A percentile compares a stretch with the other conserved stretches of the same genome.
These are phyloP conservation scores for Conticribra weissflogii DNA, from an alignment of 108 stramenopile genomes.

Conservation along the genomic window DNA sequence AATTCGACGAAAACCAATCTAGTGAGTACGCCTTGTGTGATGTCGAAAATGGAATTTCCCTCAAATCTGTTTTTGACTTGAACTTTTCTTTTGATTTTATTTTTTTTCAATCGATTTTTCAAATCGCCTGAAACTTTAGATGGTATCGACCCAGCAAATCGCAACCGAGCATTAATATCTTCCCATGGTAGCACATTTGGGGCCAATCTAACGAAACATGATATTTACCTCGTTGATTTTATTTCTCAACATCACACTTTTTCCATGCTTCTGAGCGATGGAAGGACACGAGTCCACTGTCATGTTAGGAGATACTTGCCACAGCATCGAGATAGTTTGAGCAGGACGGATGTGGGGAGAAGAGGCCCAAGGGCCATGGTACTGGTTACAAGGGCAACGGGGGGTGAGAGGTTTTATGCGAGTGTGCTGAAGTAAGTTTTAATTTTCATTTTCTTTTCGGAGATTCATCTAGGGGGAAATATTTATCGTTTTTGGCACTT, in stretches of 20 bases:
- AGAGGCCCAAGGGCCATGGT: constrained; percentile 82
- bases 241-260: constrained; percentile 75
- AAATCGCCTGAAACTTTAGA: too few species aligned
- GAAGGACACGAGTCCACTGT: constrained; percentile 68
- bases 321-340: constrained; percentile 43
- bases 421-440: constrained; percentile 71
- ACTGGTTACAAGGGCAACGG: constrained; percentile 69
- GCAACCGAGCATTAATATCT: constrained; percentile 8
- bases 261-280: constrained; percentile 63
- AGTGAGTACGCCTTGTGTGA: background rate
- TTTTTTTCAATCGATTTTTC: too few species aligned
- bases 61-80: too few species aligned
- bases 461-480: too few species aligned
- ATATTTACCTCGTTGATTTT: constrained; percentile 69
- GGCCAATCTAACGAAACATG: constrained; percentile 61
- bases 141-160: background rate
- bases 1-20: constrained; percentile 58
- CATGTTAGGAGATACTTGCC: constrained; percentile 84
- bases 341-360: constrained; percentile 80
- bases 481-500: background rate
- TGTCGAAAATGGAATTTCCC: constrained; percentile 16
- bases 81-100: too few species aligned
- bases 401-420: constrained; percentile 76
- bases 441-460: too few species aligned
- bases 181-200: constrained; percentile 11